A percentile compares a stretch with the other conserved stretches of the same genome.
Conservation (phyloP, 208 protist species). For the Porcisia deanei region DNA sequence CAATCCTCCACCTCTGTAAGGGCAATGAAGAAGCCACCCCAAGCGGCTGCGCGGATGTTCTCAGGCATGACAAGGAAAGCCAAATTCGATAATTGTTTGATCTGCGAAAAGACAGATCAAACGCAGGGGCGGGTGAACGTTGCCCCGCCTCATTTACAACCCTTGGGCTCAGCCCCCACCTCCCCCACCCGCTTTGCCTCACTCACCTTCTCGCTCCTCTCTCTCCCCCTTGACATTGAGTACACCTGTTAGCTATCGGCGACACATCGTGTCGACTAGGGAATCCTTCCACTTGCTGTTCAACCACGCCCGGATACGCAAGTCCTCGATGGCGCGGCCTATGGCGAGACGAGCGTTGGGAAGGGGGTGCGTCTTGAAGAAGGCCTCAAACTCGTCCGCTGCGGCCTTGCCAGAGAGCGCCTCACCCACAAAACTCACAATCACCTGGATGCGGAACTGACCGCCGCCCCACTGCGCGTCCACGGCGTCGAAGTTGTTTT, state of each 20-base stretch:
- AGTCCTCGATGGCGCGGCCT: slow-evolving; percentile 61
- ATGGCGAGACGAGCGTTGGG: slow-evolving; percentile 79
- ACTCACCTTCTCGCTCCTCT: neutral
- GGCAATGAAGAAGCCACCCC: neutral
- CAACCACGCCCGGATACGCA: slow-evolving; percentile 65
- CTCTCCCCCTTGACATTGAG: neutral
- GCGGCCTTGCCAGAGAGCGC: slow-evolving; percentile 55
- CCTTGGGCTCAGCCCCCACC: neutral
- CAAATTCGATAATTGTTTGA: neutral
- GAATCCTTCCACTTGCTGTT: slow-evolving; percentile 54
- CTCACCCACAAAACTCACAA: slow-evolving; percentile 61
- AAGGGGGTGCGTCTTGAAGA: slow-evolving; percentile 75
- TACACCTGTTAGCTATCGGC: neutral
- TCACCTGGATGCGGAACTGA: slow-evolving; percentile 89
- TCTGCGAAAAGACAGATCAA: neutral
- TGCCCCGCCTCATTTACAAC: neutral
- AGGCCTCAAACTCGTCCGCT: slow-evolving; percentile 59
- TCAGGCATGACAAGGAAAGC: neutral
- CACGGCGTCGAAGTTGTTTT: slow-evolving; percentile 66
- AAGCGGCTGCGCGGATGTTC: neutral
- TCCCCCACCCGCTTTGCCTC: too few species aligned
- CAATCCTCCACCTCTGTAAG: neutral
- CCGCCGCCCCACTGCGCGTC: slow-evolving; percentile 86
- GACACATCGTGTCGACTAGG: slow-evolving; percentile 17
- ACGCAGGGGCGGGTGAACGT: neutral